Evolutionary conservation across 495 filamentous ascomycete genomes (phyloP).

Genomic region (Aspergillus steynii): DNA sequence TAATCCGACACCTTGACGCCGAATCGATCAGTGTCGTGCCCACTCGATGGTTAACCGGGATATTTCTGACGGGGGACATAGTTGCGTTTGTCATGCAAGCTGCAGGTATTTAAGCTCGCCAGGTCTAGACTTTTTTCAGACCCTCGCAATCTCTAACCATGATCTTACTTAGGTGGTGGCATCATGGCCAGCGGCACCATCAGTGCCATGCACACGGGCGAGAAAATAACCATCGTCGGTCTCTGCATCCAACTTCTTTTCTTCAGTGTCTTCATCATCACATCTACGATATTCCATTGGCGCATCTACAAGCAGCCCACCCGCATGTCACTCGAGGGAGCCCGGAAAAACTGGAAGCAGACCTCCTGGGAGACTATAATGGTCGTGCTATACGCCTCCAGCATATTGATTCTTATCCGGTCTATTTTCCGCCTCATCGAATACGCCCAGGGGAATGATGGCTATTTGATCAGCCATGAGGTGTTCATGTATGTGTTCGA

Average conservation of each 20-base stretch:
- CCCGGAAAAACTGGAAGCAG: constrained; percentile 42
- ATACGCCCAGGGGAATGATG: constrained; percentile 55
- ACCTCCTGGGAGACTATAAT: constrained; percentile 28
- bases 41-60: constrained; percentile 34
- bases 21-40: constrained; percentile 31
- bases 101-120: constrained; percentile 19
- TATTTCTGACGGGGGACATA: constrained; percentile 40
- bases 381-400: constrained; percentile 52
- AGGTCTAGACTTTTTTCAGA: neutral
- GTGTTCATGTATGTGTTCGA: constrained; percentile 65
- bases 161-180: constrained; percentile 20
- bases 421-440: constrained; percentile 64
- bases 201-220: constrained; percentile 26
- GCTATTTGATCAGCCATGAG: constrained; percentile 54
- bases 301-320: constrained; percentile 34
- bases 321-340: neutral
- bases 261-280: constrained; percentile 43
- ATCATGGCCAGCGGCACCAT: constrained; percentile 19
- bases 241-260: constrained; percentile 41
- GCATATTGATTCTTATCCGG: constrained; percentile 58
- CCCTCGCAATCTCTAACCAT: neutral
- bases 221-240: constrained; percentile 44
- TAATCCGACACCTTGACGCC: constrained; percentile 47
- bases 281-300: constrained; percentile 35
- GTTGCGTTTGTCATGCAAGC: constrained; percentile 35